Percentiles rank a stretch among this genome's conserved stretches.
Evolutionary conservation across 306 rosid species (phyloP).

Genomic region (Citrullus mucosospermus): DNA sequence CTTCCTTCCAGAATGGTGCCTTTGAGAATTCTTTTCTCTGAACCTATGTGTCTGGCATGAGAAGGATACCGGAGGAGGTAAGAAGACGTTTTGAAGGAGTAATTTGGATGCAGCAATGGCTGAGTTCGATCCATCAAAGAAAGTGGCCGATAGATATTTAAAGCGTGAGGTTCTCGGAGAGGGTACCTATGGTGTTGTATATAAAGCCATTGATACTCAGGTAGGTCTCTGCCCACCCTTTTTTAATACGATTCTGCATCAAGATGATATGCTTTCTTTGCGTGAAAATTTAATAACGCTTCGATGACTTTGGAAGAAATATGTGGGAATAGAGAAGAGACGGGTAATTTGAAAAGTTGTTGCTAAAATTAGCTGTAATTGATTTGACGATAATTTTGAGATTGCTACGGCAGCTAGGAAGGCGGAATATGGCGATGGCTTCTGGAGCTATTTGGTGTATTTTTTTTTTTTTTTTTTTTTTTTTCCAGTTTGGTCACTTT

Average conservation of each 20-base stretch:
- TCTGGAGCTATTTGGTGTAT: neutral
- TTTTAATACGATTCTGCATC: neutral
- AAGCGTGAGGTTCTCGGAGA: slow-evolving; percentile 94
- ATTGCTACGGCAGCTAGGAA: neutral
- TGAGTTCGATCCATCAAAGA: slow-evolving; percentile 54
- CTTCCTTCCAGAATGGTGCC: slow-evolving; percentile 3
- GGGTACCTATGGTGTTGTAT: slow-evolving; percentile 97
- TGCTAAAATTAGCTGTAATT: neutral
- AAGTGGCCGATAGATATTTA: slow-evolving; percentile 91
- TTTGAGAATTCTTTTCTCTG: neutral
- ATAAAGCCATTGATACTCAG: slow-evolving; percentile 94
- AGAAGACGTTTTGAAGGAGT: neutral
- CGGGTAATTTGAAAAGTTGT: neutral
- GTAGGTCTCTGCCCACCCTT: slow-evolving; percentile 14
- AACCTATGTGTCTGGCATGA: neutral
- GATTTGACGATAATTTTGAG: neutral
- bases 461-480: neutral
- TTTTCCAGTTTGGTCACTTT: neutral
- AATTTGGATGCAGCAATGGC: slow-evolving; percentile 19
- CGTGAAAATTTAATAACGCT: neutral
- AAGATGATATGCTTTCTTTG: neutral
- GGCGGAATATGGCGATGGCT: neutral
- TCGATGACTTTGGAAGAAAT: neutral
- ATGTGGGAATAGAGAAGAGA: neutral
- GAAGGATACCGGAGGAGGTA: neutral